Base-by-base conservation (phyloP, 2,329 filamentous ascomycete genomes). In the Coniochaeta sp. region DNA sequence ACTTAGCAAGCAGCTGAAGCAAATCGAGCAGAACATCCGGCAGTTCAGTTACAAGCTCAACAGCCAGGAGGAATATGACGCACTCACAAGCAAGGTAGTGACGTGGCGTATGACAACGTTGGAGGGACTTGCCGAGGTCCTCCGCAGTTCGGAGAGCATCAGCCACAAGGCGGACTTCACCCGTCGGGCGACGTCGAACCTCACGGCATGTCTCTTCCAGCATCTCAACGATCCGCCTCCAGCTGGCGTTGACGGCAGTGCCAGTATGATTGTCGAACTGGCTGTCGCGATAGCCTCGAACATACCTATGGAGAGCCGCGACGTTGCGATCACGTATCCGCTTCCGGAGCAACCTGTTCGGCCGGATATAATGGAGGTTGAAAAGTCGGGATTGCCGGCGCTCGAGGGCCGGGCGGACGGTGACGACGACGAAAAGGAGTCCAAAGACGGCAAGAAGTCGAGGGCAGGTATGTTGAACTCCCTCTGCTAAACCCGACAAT, bases 41-140 rank as follows among this genome's bases (percentile, higher is more conserved):
- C 79, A 79, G 50, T 87, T 87, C 60, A 85, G 88, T 47, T 85
- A 88, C 54, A 81, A 83, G 13, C 75, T 87, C 58, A 84, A 79
- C 60, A 91, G 86, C 52, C 83, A 88, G 51, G 92, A 96, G 64
- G 92, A 97, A 65, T 89, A 87, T 59, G 91, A 97, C 50, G 91
- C 91, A 1, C 78, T 95, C 52, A 88, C 88, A 20, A 82, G 85
- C 45, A 95, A 95, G 69, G 83, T 97, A 42, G 85, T 95, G 54
- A 89, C 87, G 64, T 99, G 94, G 94, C 84, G 94, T 54, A 83
- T 97, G 70, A 85, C 92, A 3, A 99, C 94, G 3, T 75, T 97
- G 14, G 94, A 99, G 63, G 94, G 92, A n/a, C 76, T 99, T 16
- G 79, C 85, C 56, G 83, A 87, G 50, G 68, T 80, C 31, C 76